Evolutionary conservation across 1,139 yeast genomes (phyloP).

Genomic region (Pneumocystis canis): DNA sequence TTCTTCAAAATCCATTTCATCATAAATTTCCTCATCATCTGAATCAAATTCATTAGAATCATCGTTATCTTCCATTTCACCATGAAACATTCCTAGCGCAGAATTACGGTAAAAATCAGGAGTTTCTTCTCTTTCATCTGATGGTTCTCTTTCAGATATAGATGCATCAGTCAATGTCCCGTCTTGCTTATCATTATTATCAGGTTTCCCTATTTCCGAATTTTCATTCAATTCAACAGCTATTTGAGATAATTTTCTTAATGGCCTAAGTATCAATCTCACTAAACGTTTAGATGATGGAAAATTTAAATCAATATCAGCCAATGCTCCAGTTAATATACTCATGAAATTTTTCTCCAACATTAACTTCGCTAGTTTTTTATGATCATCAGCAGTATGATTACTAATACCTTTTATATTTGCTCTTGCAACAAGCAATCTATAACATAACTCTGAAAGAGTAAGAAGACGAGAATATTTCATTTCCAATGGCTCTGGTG

Average conservation of each 20-base stretch:
- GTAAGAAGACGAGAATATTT: slow-evolving; percentile 44
- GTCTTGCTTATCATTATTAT: slow-evolving; percentile 28
- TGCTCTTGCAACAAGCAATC: slow-evolving; percentile 19
- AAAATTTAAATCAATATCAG: slow-evolving; percentile 54
- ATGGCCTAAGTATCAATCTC: slow-evolving; percentile 43
- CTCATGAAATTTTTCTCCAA: slow-evolving; percentile 52
- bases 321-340: slow-evolving; percentile 41
- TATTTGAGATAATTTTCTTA: slow-evolving; percentile 44
- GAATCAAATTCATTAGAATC: slow-evolving; percentile 20
- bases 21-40: slow-evolving; percentile 22
- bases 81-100: slow-evolving; percentile 69
- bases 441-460: slow-evolving; percentile 36
- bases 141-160: slow-evolving; percentile 26
- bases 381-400: slow-evolving; percentile 18
- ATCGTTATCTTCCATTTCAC: slow-evolving; percentile 46
- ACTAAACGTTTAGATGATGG: slow-evolving; percentile 51
- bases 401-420: slow-evolving; percentile 3
- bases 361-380: slow-evolving; percentile 41
- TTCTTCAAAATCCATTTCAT: slow-evolving; percentile 20
- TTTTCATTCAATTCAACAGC: slow-evolving; percentile 22
- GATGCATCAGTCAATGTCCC: slow-evolving; percentile 9
- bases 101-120: slow-evolving; percentile 79
- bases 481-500: slow-evolving; percentile 25
- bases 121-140: slow-evolving; percentile 48
- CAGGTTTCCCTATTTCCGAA: slow-evolving; percentile 36